A percentile compares a stretch with the other conserved stretches of the same genome.
phyloP scores from a whole-genome alignment of 352 stramenopile species.

The Peronospora belbahrii region DNA sequence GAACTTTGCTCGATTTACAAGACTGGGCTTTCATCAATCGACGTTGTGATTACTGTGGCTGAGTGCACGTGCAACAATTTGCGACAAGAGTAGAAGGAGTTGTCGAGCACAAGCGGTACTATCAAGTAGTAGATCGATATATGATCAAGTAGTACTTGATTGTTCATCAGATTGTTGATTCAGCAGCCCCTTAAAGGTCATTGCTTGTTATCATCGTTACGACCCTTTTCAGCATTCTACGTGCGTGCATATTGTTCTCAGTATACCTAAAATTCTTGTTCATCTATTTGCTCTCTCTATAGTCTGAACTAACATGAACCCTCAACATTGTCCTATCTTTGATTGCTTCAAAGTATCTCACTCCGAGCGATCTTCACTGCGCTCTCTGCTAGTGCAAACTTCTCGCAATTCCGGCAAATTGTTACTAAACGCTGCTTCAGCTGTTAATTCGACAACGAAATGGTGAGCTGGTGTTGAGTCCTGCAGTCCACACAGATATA shows the following conservation, averaged over 20 bases:
- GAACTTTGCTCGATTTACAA: conserved; percentile 59
- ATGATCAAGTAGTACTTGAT: too few relatives aligned
- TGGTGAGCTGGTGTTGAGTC: conserved; percentile 34
- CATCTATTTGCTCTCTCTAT: conserved; percentile 8
- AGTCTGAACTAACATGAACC: too few relatives aligned
- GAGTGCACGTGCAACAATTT: conserved; percentile 51
- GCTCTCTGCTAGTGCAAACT: conserved; percentile 10
- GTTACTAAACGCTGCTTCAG: conserved; percentile 24
- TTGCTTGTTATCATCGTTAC: too few relatives aligned
- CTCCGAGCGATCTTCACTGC: conserved; percentile 16
- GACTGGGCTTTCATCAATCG: conserved; percentile 30
- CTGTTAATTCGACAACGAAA: conserved; percentile 17
- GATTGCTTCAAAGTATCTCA: conserved; percentile 16
- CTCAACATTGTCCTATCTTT: conserved; percentile 2
- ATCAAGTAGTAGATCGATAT: too few relatives aligned
- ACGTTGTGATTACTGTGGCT: conserved; percentile 45
- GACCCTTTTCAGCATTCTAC: too few relatives aligned
- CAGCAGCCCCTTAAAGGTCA: too few relatives aligned
- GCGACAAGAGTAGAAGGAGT: too few relatives aligned
- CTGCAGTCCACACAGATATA: conserved; percentile 42
- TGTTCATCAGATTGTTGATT: too few relatives aligned
- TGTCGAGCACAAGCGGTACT: too few relatives aligned
- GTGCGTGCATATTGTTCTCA: too few relatives aligned
- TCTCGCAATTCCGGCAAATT: conserved; percentile 24
- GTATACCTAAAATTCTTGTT: too few relatives aligned